Base-by-base conservation (phyloP, 176 grass and related monocot genomes). In the Triticum monococcum region DNA sequence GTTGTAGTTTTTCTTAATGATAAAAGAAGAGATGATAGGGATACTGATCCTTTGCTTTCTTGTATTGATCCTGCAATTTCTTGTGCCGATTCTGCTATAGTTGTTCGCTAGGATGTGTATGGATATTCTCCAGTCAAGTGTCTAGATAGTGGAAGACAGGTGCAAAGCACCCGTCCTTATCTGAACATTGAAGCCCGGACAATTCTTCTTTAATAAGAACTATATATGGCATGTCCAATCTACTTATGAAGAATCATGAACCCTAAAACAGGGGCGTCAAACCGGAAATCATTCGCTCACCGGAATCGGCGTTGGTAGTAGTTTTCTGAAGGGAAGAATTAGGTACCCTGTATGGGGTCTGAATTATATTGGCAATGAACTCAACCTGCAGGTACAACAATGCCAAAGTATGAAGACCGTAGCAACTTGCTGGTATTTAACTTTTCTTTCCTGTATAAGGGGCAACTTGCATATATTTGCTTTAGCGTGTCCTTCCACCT, bases 351-450 rank as follows among this genome's bases (percentile, higher is more conserved):
- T 35, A 28, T 23, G 26, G 70, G 26, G 75, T 64, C 69, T 56
- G 35, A 61, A 30, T 11, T 64, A 36, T 62, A 77, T 64, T 86
- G 72, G 5, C 25, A 59, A 14, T 35, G 25, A 48, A 25, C 65
- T 45, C 63, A 78, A 89, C 48, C 72, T 86, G 78, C 31, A 64
- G 32, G 2, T 14, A 79, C 66, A 87, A 83, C 40, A 36, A 66
- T 11, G 57, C 56, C 64, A 12, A 31, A 48, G 52, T 3, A 62
- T 32, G 12, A 18, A 75, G 78, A 63, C 37, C 54, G 43, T 26
- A 50, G 25, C 73, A 54, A 76, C 45, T 76, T 52, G 3, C 14
- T 18, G 46, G 70, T 72, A 45, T 71, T 28, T 28, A 28, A 28
- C 28, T 28, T 28, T 28, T 28, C 28, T 28, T 28, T 28, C 28